Conservation (phyloP, 768 basidiomycete species). For the Lyophyllum semitale region DNA sequence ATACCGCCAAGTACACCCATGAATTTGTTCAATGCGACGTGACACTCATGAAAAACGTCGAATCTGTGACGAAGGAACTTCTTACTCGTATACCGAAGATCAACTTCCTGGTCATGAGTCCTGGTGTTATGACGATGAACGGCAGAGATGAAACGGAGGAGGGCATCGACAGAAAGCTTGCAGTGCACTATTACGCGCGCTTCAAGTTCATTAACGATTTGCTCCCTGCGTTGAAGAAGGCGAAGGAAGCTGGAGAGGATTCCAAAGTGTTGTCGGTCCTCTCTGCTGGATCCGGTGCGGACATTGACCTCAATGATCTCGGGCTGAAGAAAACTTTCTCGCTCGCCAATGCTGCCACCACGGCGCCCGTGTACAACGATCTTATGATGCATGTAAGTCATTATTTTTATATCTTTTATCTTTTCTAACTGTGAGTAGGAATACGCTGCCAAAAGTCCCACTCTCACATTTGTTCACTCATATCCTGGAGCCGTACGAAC, state of each 20-base stretch:
- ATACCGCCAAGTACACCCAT: conserved; percentile 20
- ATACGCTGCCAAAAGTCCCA: conserved; percentile 34
- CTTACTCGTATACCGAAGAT: conserved; percentile 39
- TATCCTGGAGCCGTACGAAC: conserved; percentile 43
- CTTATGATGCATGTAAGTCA: conserved; percentile 39
- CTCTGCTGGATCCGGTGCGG: conserved; percentile 34
- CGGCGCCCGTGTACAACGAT: conserved; percentile 41
- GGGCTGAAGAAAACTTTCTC: conserved; percentile 43
- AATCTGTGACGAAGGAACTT: conserved; percentile 31
- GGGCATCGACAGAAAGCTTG: conserved; percentile 36
- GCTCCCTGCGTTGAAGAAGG: conserved; percentile 43
- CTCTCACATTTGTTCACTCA: conserved; percentile 39
- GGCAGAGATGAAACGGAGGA: conserved; percentile 36
- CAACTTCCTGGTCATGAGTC: conserved; percentile 50
- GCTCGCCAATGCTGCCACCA: conserved; percentile 25
- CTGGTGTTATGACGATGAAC: conserved; percentile 41
- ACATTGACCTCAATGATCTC: conserved; percentile 47
- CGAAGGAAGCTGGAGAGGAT: conserved; percentile 49
- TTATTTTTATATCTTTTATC: not conserved
- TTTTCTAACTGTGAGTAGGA: conserved; percentile 23
- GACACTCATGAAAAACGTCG: conserved; percentile 45
- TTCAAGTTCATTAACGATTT: conserved; percentile 51
- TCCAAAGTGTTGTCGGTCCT: conserved; percentile 52
- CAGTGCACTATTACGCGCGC: conserved; percentile 51
- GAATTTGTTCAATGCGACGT: conserved; percentile 51